These are phyloP conservation scores for Fusarium penzigii DNA, from an alignment of 2,329 filamentous ascomycete genomes.

Conservation along the genomic window DNA sequence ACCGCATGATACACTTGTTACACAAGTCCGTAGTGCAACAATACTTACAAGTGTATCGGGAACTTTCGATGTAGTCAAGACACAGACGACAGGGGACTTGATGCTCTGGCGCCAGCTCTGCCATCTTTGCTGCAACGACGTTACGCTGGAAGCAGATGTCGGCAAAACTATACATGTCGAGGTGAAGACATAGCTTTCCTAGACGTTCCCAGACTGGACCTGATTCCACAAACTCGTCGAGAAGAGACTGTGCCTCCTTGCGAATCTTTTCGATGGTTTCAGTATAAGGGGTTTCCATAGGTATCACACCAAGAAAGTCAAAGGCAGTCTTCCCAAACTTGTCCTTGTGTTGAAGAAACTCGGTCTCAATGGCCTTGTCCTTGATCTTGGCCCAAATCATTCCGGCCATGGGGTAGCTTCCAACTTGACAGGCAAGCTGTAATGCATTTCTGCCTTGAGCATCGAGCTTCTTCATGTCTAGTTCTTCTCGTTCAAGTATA, in stretches of 20 bases:
- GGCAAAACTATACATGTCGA: slow-evolving; percentile 11
- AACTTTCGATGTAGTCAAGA: slow-evolving; percentile 2
- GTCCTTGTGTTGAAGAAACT: slow-evolving; percentile 12
- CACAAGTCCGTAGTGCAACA: slow-evolving; percentile 13
- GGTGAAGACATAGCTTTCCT: slow-evolving; percentile 12
- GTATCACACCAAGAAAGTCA: slow-evolving; percentile 3
- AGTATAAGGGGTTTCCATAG: not conserved
- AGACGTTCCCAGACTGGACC: slow-evolving; percentile 12
- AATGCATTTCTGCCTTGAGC: slow-evolving; percentile 9
- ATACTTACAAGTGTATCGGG: slow-evolving; percentile 8
- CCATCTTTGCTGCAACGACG: slow-evolving; percentile 4
- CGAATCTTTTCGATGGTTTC: slow-evolving; percentile 9
- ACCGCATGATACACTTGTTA: slow-evolving; percentile 1
- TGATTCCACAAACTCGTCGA: slow-evolving; percentile 4
- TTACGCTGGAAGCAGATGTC: slow-evolving; percentile 13
- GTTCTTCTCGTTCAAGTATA: slow-evolving; percentile 8
- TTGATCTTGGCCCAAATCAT: slow-evolving; percentile 11
- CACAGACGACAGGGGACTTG: slow-evolving; percentile 12
- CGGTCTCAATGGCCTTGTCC: slow-evolving; percentile 1
- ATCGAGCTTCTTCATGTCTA: slow-evolving; percentile 15
- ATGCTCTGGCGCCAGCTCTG: slow-evolving; percentile 10
- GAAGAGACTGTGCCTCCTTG: slow-evolving; percentile 6
- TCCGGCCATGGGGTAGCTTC: slow-evolving; percentile 5
- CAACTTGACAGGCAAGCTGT: slow-evolving; percentile 12
- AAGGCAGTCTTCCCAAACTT: slow-evolving; percentile 15